These are phyloP conservation scores for Rutidosis leptorrhynchoides DNA, from an alignment of 129 eudicot genomes.

Conservation along the genomic window DNA sequence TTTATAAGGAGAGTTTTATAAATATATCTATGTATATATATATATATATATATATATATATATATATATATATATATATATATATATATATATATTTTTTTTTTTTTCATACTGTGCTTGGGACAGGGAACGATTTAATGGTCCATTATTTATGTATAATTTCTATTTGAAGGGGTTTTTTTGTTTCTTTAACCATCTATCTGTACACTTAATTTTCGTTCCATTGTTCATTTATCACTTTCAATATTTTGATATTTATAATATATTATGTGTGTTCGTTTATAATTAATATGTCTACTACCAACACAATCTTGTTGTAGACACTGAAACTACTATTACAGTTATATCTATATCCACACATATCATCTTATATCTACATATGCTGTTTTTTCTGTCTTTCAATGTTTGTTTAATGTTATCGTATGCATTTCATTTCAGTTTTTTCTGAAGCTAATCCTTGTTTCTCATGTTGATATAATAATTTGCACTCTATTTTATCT, in stretches of 20 bases:
- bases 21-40: no score
- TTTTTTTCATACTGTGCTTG: no score
- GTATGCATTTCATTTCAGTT: background rate
- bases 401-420: background rate
- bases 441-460: conserved; percentile 9
- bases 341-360: background rate
- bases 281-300: no score
- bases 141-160: background rate
- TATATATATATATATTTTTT: no score
- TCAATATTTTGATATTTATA: background rate
- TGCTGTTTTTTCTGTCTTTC: background rate
- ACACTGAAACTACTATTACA: background rate
- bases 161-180: background rate
- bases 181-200: background rate
- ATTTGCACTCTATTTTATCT: background rate
- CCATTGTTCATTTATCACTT: background rate
- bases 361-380: background rate
- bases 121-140: background rate
- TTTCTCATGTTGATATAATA: background rate
- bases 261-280: no score
- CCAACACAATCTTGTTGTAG: no score
- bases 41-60: no score
- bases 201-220: background rate
- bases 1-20: no score
- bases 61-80: no score